Evolutionary conservation across 2,329 filamentous ascomycete genomes (phyloP).

Genomic region (Diplodia intermedia): DNA sequence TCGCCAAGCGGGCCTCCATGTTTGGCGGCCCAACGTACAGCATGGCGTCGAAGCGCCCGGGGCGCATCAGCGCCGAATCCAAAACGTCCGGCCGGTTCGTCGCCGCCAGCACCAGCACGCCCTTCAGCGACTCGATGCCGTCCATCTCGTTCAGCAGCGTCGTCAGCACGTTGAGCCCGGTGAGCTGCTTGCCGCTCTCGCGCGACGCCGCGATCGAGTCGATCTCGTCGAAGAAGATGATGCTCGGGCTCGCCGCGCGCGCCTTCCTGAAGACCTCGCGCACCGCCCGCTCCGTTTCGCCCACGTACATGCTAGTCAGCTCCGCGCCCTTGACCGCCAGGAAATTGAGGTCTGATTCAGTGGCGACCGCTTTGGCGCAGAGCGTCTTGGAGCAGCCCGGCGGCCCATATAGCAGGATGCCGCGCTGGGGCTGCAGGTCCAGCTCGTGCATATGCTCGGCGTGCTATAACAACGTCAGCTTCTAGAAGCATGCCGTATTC

Average conservation of each 20-base stretch:
- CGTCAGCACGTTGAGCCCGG: slow-evolving; percentile 81
- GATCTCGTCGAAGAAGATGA: slow-evolving; percentile 98
- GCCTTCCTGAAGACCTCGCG: slow-evolving; percentile 87
- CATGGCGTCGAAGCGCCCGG: slow-evolving; percentile 82
- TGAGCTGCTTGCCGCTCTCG: slow-evolving; percentile 57
- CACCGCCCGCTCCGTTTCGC: slow-evolving; percentile 87
- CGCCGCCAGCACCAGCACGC: slow-evolving; percentile 86
- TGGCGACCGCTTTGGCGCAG: slow-evolving; percentile 87
- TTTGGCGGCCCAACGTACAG: slow-evolving; percentile 88
- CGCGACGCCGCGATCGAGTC: slow-evolving; percentile 77
- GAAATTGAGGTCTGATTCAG: slow-evolving; percentile 90
- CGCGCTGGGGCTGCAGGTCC: slow-evolving; percentile 71
- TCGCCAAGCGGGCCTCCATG: slow-evolving; percentile 73
- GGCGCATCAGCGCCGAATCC: slow-evolving; percentile 83
- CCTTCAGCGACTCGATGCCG: slow-evolving; percentile 83
- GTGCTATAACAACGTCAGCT: slow-evolving; percentile 46
- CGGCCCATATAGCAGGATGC: slow-evolving; percentile 87
- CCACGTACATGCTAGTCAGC: slow-evolving; percentile 95
- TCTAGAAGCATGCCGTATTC: slow-evolving; percentile 34
- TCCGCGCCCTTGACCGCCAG: slow-evolving; percentile 93
- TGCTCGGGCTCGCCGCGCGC: slow-evolving; percentile 82
- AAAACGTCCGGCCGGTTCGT: slow-evolving; percentile 89
- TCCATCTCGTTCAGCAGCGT: slow-evolving; percentile 95
- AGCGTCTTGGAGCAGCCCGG: slow-evolving; percentile 96
- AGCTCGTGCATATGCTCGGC: slow-evolving; percentile 59